Conservation (phyloP, 2,329 filamentous ascomycete species). For the Botryotinia calthae region DNA sequence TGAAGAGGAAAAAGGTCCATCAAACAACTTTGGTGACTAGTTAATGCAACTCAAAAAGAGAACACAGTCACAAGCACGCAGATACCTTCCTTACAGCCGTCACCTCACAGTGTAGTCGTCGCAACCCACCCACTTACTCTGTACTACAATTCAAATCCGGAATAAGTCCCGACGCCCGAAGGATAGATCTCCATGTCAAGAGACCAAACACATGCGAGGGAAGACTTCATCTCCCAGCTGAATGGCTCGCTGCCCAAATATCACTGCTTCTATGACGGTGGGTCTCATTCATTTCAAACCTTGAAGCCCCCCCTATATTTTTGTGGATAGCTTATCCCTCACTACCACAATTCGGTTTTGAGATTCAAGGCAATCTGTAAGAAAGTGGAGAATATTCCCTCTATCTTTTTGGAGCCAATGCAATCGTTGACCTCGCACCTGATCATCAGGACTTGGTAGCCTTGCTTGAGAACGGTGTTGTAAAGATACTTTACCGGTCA, state of each 20-base stretch:
- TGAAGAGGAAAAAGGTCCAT: background rate
- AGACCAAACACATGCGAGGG: background rate
- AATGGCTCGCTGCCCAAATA: conserved; percentile 6
- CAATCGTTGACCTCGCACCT: conserved; percentile 1
- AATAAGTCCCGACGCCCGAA: background rate
- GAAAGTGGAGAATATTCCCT: conserved; percentile 4
- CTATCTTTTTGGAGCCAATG: conserved; percentile 11
- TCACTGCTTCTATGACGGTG: background rate
- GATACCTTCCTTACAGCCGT: background rate
- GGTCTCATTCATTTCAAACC: conserved; percentile 6
- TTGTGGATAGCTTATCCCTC: conserved; percentile 3
- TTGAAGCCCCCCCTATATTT: conserved; percentile 7
- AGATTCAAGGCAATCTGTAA: background rate
- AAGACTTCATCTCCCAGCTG: background rate
- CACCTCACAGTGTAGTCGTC: background rate
- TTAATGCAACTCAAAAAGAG: background rate
- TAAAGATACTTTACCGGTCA: conserved; percentile 4
- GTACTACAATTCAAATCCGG: background rate
- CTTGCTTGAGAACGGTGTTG: conserved; percentile 20
- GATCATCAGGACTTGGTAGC: conserved; percentile 15
- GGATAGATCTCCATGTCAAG: background rate
- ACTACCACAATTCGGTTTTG: background rate
- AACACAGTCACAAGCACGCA: background rate
- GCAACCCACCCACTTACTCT: background rate
- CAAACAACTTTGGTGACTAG: background rate